Percentiles rank a stretch among this genome's conserved stretches.
Evolutionary conservation across 2,329 filamentous ascomycete genomes (phyloP).

Genomic region (Hymenoscyphus albidus): DNA sequence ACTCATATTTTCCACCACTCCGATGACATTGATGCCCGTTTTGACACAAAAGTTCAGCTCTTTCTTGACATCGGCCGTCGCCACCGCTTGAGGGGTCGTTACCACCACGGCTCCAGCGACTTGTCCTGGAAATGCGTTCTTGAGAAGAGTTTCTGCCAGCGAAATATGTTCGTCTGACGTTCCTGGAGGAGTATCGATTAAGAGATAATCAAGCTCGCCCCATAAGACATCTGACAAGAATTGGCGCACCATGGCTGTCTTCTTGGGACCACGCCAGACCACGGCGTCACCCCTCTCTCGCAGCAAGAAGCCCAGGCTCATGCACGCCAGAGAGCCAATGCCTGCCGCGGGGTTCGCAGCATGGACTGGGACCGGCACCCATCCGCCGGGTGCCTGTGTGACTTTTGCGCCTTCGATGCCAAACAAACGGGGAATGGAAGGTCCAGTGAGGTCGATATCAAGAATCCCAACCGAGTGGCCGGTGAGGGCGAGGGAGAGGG

Average conservation of each 20-base stretch:
- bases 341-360: conserved; percentile 48
- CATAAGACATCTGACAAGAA: conserved; percentile 91
- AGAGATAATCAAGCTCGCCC: conserved; percentile 81
- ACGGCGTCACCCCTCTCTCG: conserved; percentile 82
- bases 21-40: conserved; percentile 81
- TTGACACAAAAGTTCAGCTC: conserved; percentile 84
- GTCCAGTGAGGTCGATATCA: conserved; percentile 92
- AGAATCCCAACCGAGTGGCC: conserved; percentile 91
- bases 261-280: conserved; percentile 96
- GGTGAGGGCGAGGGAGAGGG: conserved; percentile 78
- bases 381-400: conserved; percentile 84
- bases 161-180: conserved; percentile 98
- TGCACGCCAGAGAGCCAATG: conserved; percentile 69
- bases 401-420: conserved; percentile 87
- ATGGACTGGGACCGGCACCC: conserved; percentile 86
- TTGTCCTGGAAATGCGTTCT: conserved; percentile 58
- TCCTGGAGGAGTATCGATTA: conserved; percentile 94
- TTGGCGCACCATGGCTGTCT: conserved; percentile 97
- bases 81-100: conserved; percentile 91
- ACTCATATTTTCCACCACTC: conserved; percentile 96
- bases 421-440: conserved; percentile 93
- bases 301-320: conserved; percentile 91
- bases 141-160: conserved; percentile 78
- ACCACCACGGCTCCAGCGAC: conserved; percentile 88
- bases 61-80: conserved; percentile 82